Conservation (phyloP, 192 early-diverging fungal genomes). For the Diversispora epigaea region DNA sequence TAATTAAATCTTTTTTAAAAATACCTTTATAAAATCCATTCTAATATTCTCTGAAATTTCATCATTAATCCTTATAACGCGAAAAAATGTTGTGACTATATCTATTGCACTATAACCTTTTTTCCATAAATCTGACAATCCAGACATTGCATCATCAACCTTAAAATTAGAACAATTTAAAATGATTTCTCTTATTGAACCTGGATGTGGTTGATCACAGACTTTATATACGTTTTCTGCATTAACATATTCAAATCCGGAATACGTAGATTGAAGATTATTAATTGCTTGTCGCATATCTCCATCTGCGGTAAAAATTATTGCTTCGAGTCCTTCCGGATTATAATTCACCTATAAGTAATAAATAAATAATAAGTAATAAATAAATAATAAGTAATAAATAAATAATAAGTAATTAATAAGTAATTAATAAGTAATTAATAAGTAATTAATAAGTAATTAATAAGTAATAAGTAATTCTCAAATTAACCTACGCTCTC, state of each 20-base stretch:
- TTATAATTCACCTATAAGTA: slow-evolving; percentile 68
- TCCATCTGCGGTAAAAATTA: slow-evolving; percentile 95
- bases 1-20: background rate
- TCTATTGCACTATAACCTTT: slow-evolving; percentile 88
- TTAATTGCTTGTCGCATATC: slow-evolving; percentile 99
- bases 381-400: background rate
- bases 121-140: slow-evolving; percentile 70
- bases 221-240: slow-evolving; percentile 94
- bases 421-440: background rate
- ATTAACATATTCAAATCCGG: slow-evolving; percentile 83
- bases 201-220: slow-evolving; percentile 96
- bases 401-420: background rate
- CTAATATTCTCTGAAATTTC: slow-evolving; percentile 79
- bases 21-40: slow-evolving; percentile 82
- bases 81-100: slow-evolving; percentile 89
- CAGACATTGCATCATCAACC: slow-evolving; percentile 69
- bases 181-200: slow-evolving; percentile 73
- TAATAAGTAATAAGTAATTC: background rate
- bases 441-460: background rate
- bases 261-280: slow-evolving; percentile 87
- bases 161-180: slow-evolving; percentile 64
- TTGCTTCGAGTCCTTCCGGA: slow-evolving; percentile 86
- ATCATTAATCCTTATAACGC: slow-evolving; percentile 77
- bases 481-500: slow-evolving; percentile 62
- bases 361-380: background rate